Evolutionary conservation across 2,329 filamentous ascomycete species (phyloP), one percentile per base, ranked within the genome.

Genomic region (Macrophomina phaseolina): DNA sequence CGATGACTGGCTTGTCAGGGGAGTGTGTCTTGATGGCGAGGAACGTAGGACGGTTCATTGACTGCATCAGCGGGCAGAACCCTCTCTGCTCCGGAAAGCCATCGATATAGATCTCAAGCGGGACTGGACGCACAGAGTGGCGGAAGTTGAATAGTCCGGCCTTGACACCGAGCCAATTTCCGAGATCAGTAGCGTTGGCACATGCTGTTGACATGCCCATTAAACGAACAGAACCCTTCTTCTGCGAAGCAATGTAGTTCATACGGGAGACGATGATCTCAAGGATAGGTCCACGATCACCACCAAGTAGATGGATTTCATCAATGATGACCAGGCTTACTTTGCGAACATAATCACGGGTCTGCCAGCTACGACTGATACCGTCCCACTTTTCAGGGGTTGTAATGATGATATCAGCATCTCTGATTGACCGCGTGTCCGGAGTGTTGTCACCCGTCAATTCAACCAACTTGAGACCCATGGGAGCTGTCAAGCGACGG

Each of bases 351-450:
- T 99, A 99, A 68, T 92, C 91, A 87, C 95, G 91, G 5, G 94
- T 98, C 78, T 98, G 94, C 95, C 96, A 99, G 75, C 92, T 97
- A 86, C 95, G 91, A 73, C 93, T 97, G 72, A 99, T 98, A 87
- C 96, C 96, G 76, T 99, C 96, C 95, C 95, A 99, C 78, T 99
- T 99, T 81, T 99, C 95, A n/a, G 95, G 96, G 0, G 96, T 99
- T 0, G 95, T 99, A 73, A 99, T 93, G 73, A 99, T 99, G 69
- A 99, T 93, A 76, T 99, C 95, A 3, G 95, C 95, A 75, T 98
- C 91, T 72, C 94, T 89, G 73, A 99, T 99, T 0, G 94, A 97
- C 61, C 93, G 87, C 0, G 95, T 99, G 75, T 99, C 95, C 0
- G 96, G 96, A 0, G 96, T 99, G 74, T 98, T 99, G 81, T 99